Evolutionary conservation across 2,329 filamentous ascomycete genomes (phyloP).

Genomic region (Aspergillus tamarii): DNA sequence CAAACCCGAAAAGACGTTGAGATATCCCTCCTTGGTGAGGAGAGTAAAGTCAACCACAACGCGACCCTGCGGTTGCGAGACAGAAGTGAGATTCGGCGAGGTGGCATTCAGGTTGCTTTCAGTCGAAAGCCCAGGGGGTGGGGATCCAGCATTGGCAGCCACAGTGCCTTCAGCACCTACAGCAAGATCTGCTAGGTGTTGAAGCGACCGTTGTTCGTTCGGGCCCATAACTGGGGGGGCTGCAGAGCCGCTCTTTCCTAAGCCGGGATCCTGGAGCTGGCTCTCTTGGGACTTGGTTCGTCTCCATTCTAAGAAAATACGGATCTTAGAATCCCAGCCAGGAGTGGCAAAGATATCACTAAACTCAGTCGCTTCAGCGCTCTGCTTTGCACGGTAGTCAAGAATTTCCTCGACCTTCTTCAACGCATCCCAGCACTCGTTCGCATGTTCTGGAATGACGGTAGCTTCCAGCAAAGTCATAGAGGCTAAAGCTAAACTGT

Average conservation of each 20-base stretch:
- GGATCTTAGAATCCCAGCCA: constrained; percentile 46
- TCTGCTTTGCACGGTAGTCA: constrained; percentile 45
- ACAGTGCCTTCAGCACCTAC: constrained; percentile 47
- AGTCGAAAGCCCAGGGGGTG: constrained; percentile 30
- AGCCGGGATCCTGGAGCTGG: constrained; percentile 32
- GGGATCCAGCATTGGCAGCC: constrained; percentile 31
- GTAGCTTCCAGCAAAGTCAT: constrained; percentile 48
- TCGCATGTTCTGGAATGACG: constrained; percentile 42
- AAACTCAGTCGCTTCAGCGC: constrained; percentile 36
- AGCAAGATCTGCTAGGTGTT: constrained; percentile 48
- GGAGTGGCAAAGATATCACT: constrained; percentile 43
- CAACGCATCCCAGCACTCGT: constrained; percentile 48
- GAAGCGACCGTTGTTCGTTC: constrained; percentile 48
- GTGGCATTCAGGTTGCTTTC: constrained; percentile 30
- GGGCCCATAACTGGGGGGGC: constrained; percentile 43
- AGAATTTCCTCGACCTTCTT: constrained; percentile 55
- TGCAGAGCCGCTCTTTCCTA: constrained; percentile 21
- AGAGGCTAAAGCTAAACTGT: constrained; percentile 44
- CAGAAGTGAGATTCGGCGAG: constrained; percentile 30
- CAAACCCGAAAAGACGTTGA: constrained; percentile 45
- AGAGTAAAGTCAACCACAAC: constrained; percentile 45
- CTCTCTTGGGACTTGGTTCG: constrained; percentile 38
- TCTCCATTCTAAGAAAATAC: constrained; percentile 43
- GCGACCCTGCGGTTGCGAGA: constrained; percentile 32
- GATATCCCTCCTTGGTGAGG: constrained; percentile 45